Base-by-base conservation (phyloP, 78 protist genomes). In the Speleostelium caveatum region DNA sequence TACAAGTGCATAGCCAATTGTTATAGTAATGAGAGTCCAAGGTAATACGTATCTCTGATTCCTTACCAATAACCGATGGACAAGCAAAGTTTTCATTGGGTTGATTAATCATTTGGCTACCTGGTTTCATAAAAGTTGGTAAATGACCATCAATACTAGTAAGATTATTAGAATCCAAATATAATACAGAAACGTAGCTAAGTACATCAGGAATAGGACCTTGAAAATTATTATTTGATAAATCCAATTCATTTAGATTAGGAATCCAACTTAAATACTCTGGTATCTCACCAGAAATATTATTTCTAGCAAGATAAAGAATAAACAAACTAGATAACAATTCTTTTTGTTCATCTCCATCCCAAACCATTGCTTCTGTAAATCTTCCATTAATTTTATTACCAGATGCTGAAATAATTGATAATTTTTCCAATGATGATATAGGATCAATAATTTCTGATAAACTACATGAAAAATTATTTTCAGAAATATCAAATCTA, bases 361-460 rank as follows among this genome's bases (percentile, higher is more conserved):
- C 91, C 91, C 91, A 83, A 69, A 83, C 67, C 91, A 83, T 83
- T 59, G 59, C 55, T 26, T 83, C 91, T 2, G 38, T 16, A 60
- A 83, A 83, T 59, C 42, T 73, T n/a, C 91, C 91, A 55, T 49
- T 33, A 59, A 83, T 83, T 21, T 83, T 30, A 60, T 83, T 83
- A 83, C 56, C n/a, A 26, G 45, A 36, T 21, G 79, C 79, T 83
- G 63, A 56, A 1, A 83, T 33, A 33, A 83, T 83, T 28, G 78
- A 63, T 26, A 83, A 58, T 77, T 80, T 28, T 22, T 39, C 21
- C 7, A 36, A 36, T 8, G 21, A 28, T 83, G 33, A 69, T 45
- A 83, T 69, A 36, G 91, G 91, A 41, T 74, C 79, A 5, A 83
- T 68, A n/a, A 83, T 39, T 30, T 83, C 91, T 10, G 16, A 24